These are phyloP conservation scores for Cymbopogon flexuosus DNA, from an alignment of 202 grass and related monocot species.

Conservation along the genomic window DNA sequence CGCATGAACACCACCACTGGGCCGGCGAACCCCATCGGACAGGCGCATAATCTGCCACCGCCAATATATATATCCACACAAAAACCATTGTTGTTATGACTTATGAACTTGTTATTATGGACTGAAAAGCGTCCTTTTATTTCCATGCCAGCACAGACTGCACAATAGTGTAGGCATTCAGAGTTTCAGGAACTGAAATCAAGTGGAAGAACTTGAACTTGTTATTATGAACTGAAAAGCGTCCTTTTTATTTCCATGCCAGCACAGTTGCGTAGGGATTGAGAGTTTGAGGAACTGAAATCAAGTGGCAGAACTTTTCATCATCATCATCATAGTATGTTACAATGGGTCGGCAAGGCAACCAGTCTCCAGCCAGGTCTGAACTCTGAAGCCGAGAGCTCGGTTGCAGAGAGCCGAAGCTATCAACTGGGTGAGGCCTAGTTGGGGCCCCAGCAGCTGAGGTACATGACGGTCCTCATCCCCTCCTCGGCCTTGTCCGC, in stretches of 20 bases:
- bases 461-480: slow-evolving; percentile 50
- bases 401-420: neutral
- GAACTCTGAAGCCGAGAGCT: neutral
- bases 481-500: slow-evolving; percentile 41
- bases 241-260: neutral
- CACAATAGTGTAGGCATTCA: too few species aligned
- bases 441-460: slow-evolving; percentile 44
- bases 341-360: neutral
- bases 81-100: too few species aligned
- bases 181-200: too few species aligned
- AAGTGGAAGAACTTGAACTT: too few species aligned
- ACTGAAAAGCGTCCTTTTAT: too few species aligned
- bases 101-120: too few species aligned
- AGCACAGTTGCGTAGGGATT: neutral
- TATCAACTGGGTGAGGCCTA: neutral
- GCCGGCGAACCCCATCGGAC: too few species aligned
- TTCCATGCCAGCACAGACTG: too few species aligned
- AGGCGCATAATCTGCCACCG: too few species aligned
- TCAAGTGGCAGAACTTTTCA: neutral
- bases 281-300: neutral
- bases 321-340: neutral
- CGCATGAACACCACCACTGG: too few species aligned
- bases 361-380: neutral
- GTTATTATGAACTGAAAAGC: neutral
- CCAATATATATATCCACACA: too few species aligned